These are phyloP conservation scores for Trichoderma endophyticum DNA, from an alignment of 2,329 filamentous ascomycete species.

Conservation along the genomic window DNA sequence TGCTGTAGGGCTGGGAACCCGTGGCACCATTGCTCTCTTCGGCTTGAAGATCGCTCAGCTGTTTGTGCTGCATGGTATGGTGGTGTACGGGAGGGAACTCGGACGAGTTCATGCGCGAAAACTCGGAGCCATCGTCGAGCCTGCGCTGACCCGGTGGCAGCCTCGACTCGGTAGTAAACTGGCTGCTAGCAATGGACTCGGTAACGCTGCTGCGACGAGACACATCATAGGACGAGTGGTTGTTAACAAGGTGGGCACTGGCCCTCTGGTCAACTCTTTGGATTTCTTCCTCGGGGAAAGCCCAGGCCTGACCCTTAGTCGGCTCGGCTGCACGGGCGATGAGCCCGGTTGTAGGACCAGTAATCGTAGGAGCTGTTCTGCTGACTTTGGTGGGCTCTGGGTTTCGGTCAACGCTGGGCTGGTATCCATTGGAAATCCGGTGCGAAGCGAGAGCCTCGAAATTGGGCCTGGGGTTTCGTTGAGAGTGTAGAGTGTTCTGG, in stretches of 20 bases:
- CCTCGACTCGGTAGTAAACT: conserved; percentile 71
- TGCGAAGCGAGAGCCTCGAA: conserved; percentile 53
- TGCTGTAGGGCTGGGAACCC: conserved; percentile 71
- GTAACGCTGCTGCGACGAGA: conserved; percentile 74
- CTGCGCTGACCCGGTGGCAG: conserved; percentile 69
- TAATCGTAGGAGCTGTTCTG: conserved; percentile 72
- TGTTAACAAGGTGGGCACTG: conserved; percentile 25
- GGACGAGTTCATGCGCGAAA: conserved; percentile 45
- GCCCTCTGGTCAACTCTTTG: conserved; percentile 45
- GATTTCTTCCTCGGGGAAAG: conserved; percentile 72
- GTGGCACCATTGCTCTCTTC: conserved; percentile 51
- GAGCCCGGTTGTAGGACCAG: conserved; percentile 62
- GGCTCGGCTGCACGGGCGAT: conserved; percentile 72
- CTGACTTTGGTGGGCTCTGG: conserved; percentile 53
- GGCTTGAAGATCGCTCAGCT: conserved; percentile 62
- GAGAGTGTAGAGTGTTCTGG: conserved; percentile 66
- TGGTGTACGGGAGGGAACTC: conserved; percentile 65
- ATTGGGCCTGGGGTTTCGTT: conserved; percentile 56
- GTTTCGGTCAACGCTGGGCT: conserved; percentile 57
- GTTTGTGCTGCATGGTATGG: conserved; percentile 72
- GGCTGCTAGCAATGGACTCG: conserved; percentile 74
- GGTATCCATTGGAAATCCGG: conserved; percentile 63
- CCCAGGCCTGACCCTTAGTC: conserved; percentile 80
- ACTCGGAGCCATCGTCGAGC: conserved; percentile 62
- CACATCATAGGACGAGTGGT: conserved; percentile 47